Percentiles rank a stretch among this genome's conserved stretches.
Conservation (phyloP, 805 yeast genomes). For the Hanseniaspora singularis region DNA sequence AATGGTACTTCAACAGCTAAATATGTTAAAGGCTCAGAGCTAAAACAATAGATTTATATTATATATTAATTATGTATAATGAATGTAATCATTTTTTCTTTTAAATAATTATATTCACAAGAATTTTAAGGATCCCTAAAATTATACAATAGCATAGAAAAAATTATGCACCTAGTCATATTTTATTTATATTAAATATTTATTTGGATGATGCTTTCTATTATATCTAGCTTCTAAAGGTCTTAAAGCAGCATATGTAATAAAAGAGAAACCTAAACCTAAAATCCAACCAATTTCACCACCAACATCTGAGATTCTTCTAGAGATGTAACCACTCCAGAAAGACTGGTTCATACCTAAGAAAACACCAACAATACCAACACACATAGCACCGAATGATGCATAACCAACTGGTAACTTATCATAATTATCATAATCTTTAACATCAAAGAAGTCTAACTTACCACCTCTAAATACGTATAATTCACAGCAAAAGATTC, state of each 20-base stretch:
- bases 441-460: slow-evolving; percentile 47
- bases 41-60: neutral
- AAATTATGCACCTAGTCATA: neutral
- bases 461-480: slow-evolving; percentile 57
- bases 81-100: no score
- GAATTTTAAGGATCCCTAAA: no score
- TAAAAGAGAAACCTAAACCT: slow-evolving; percentile 53
- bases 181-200: slow-evolving; percentile 1
- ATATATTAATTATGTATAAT: no score
- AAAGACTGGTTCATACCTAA: slow-evolving; percentile 79
- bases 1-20: slow-evolving; percentile 15
- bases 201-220: slow-evolving; percentile 6
- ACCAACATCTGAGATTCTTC: slow-evolving; percentile 38
- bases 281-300: slow-evolving; percentile 75
- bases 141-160: no score
- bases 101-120: no score
- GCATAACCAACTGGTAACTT: slow-evolving; percentile 65
- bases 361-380: slow-evolving; percentile 76
- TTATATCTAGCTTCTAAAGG: slow-evolving; percentile 56
- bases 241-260: slow-evolving; percentile 48
- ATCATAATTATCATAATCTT: slow-evolving; percentile 43
- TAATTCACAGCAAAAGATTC: slow-evolving; percentile 66
- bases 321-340: slow-evolving; percentile 62
- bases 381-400: slow-evolving; percentile 63
- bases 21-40: slow-evolving; percentile 13